Base-by-base conservation (phyloP, 2,329 filamentous ascomycete genomes). In the Hortaea werneckii region DNA sequence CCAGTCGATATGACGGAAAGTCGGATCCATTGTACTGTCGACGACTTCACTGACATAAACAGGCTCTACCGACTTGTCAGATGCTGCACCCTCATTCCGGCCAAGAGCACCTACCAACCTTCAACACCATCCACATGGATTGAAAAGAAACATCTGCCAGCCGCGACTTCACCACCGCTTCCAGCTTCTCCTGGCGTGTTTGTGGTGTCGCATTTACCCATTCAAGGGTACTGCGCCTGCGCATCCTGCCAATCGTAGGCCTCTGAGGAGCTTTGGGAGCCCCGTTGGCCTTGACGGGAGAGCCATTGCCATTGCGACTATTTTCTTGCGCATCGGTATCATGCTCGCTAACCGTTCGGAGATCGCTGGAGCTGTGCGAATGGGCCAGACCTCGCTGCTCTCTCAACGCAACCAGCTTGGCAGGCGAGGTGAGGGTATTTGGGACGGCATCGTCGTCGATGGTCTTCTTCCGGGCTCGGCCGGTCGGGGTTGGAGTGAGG, bases 121-220 rank as follows among this genome's bases (percentile, higher is more conserved):
- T 66, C 60, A 43, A 79, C 67, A 3, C 69, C 77, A 1, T 77
- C 70, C 40, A 82, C 77, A 64, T 95, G 89, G 43, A 95, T 62
- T 2, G 87, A 85, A 65, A 94, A 92, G 74, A 94, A 95, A 83
- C 81, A 66, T 95, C 85, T n/a, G 83, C 87, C 66, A 92, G 81
- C 43, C 79, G 76, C 55, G 74, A 78, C 43, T 81, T 79, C 28
- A 85, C 78, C 6, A 86, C 76, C 53, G 82, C 75, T 63, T 92
- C 85, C 37, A 95, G 70, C 61, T 81, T 83, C 64, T 80, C 80
- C 69, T 95, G 88, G 45, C 87, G 66, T 10, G 68, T 67, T 49
- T 70, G 69, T 1, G 79, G 77, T 50, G 73, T 77, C 3, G 77
- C 75, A 48, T 75, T 76, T 9, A 69, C 71, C 80, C 80, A 83